Evolutionary conservation across 805 yeast genomes (phyloP).

Genomic region (Sugiyamaella lignohabitans): DNA sequence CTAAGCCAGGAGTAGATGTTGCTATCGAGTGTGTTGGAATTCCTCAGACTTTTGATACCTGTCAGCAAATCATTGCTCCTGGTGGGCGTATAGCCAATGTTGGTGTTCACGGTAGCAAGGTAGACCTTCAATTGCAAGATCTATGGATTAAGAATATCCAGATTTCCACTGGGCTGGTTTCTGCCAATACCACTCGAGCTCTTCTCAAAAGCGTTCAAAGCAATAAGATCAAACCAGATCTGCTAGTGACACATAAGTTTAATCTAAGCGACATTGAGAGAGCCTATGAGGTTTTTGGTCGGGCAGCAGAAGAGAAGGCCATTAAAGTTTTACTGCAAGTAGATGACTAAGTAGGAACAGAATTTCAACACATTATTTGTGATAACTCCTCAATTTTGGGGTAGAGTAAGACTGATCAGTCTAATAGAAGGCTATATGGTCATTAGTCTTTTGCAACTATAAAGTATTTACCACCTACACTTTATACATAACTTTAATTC

Average conservation of each 20-base stretch:
- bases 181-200: constrained; percentile 39
- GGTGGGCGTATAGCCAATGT: constrained; percentile 78
- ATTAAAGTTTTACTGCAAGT: constrained; percentile 47
- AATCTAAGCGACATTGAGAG: constrained; percentile 61
- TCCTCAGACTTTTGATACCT: constrained; percentile 62
- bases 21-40: constrained; percentile 83
- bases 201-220: constrained; percentile 40
- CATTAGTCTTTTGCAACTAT: too few relatives aligned
- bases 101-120: constrained; percentile 69
- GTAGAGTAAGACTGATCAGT: too few relatives aligned
- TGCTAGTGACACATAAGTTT: constrained; percentile 67
- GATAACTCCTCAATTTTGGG: too few relatives aligned
- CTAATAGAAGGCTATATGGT: too few relatives aligned
- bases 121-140: constrained; percentile 66
- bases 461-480: too few relatives aligned
- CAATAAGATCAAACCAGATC: constrained; percentile 55
- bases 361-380: too few relatives aligned
- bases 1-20: constrained; percentile 55
- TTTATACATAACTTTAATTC: too few relatives aligned
- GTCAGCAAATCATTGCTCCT: constrained; percentile 51
- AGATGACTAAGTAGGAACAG: not conserved
- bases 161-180: constrained; percentile 46
- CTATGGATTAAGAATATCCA: constrained; percentile 62
- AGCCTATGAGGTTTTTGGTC: constrained; percentile 53
- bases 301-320: constrained; percentile 55